phyloP scores from a whole-genome alignment of 2,329 filamentous ascomycete genomes.

The Fusarium temperatum region DNA sequence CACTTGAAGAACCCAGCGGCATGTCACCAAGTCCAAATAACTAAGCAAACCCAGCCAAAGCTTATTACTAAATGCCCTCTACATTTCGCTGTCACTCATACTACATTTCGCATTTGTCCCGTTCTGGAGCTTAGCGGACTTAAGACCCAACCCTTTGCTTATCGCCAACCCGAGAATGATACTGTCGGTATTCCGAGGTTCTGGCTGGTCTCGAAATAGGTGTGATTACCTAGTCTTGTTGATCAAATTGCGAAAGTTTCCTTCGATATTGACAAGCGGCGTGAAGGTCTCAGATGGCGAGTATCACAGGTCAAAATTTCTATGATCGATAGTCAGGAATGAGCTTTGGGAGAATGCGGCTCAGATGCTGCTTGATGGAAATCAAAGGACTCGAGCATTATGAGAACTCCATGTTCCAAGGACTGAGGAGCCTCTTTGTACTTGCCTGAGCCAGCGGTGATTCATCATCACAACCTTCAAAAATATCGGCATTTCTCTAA shows the following conservation, averaged over 20 bases:
- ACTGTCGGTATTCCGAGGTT: too few relatives aligned
- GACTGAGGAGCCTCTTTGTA: background rate
- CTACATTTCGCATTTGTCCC: too few relatives aligned
- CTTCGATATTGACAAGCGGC: rapidly evolving
- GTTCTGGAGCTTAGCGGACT: background rate
- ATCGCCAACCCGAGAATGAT: background rate
- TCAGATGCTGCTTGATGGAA: background rate
- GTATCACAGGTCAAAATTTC: background rate
- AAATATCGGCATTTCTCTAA: rapidly evolving
- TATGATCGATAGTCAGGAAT: background rate
- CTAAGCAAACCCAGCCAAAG: background rate
- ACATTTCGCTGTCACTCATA: background rate
- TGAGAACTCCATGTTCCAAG: rapidly evolving
- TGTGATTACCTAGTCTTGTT: too few relatives aligned
- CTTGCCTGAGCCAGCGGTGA: background rate
- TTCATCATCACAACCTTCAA: background rate
- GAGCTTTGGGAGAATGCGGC: background rate
- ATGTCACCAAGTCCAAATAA: background rate
- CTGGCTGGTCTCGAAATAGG: background rate
- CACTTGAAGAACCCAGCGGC: background rate
- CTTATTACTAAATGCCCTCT: too few relatives aligned
- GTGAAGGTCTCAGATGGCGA: background rate
- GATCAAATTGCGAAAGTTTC: background rate
- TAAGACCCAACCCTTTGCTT: background rate
- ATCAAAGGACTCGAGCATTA: background rate